Percentiles rank a stretch among this genome's conserved stretches.
These are phyloP conservation scores for Clavulina sp. DNA, from an alignment of 768 basidiomycete species.

Conservation along the genomic window DNA sequence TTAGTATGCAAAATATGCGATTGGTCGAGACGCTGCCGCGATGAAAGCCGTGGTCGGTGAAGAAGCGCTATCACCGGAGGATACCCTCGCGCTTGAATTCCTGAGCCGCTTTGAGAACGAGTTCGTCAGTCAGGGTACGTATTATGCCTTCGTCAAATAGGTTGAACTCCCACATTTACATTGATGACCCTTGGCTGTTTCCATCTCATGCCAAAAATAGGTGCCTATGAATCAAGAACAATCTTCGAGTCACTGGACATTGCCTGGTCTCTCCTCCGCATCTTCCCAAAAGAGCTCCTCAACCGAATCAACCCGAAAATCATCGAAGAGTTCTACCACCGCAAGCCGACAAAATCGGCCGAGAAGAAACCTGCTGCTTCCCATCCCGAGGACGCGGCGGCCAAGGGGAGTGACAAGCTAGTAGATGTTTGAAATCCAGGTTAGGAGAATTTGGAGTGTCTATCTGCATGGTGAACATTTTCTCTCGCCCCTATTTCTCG, in stretches of 20 bases:
- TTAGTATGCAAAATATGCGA: conserved; percentile 95
- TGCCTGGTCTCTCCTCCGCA: conserved; percentile 89
- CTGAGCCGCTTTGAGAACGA: conserved; percentile 93
- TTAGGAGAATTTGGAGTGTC: too few relatives aligned
- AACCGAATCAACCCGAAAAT: conserved; percentile 98
- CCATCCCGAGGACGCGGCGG: conserved; percentile 27
- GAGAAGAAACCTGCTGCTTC: conserved; percentile 19
- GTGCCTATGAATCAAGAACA: conserved; percentile 84
- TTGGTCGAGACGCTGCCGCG: conserved; percentile 87
- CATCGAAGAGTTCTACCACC: conserved; percentile 79
- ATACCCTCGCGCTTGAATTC: conserved; percentile 94
- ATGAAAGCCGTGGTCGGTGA: conserved; percentile 99
- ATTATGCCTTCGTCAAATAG: conserved; percentile 1
- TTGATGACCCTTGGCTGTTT: background rate
- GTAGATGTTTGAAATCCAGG: background rate
- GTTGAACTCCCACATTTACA: conserved; percentile 4
- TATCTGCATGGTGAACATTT: too few relatives aligned
- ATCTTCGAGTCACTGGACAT: conserved; percentile 96
- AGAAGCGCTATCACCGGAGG: conserved; percentile 86
- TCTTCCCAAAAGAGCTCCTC: conserved; percentile 97
- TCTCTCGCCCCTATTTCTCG: too few relatives aligned
- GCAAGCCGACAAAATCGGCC: conserved; percentile 63
- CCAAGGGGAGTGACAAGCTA: conserved; percentile 20
- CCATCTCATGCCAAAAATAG: conserved; percentile 23
- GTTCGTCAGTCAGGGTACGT: conserved; percentile 87